Conservation (phyloP, 305 asterid genomes). For the Euphrasia arctica region DNA sequence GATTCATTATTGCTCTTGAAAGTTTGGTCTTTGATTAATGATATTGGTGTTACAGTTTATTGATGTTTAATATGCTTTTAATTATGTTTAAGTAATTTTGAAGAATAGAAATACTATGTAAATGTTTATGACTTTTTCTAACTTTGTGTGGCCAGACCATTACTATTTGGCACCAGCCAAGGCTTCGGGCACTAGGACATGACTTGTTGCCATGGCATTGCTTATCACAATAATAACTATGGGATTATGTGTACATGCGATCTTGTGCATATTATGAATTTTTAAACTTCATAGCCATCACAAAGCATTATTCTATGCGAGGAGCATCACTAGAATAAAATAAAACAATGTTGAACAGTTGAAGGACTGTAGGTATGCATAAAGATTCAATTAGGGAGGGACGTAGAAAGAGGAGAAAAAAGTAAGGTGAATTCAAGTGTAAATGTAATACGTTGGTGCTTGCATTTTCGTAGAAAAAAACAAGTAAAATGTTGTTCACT, state of each 20-base stretch:
- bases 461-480: neutral
- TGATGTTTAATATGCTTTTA: neutral
- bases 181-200: too few species aligned
- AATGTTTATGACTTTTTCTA: too few species aligned
- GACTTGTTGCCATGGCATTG: too few species aligned
- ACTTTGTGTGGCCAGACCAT: too few species aligned
- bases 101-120: too few species aligned
- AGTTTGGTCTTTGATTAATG: neutral
- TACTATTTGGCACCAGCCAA: too few species aligned
- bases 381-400: slow-evolving; percentile 3
- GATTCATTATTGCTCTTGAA: neutral
- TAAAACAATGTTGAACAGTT: neutral
- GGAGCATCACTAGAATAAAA: neutral
- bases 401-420: neutral
- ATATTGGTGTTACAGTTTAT: neutral
- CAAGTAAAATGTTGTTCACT: neutral
- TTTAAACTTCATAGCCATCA: neutral
- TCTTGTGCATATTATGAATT: too few species aligned
- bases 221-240: too few species aligned
- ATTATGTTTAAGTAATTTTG: neutral
- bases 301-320: neutral
- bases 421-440: neutral
- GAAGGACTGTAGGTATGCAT: neutral
- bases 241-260: too few species aligned
- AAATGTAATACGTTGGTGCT: neutral